Conservation (phyloP, 106 monocot genomes). For the Acorus gramineus region DNA sequence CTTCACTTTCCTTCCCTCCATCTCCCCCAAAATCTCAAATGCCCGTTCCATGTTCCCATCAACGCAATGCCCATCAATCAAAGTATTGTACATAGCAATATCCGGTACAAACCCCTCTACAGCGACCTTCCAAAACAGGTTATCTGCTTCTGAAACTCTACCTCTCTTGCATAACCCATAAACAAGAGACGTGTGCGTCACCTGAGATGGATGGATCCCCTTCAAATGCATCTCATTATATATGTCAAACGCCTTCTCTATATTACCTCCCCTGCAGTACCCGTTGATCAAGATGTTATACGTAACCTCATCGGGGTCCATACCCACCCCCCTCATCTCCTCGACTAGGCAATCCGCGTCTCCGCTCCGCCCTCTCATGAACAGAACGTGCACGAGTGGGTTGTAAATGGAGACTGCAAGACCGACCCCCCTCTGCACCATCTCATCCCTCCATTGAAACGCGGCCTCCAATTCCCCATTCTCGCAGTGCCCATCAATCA, state of each 20-base stretch:
- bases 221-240: too few relatives aligned
- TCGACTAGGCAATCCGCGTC: too few relatives aligned
- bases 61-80: conserved; percentile 69
- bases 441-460: conserved; percentile 52
- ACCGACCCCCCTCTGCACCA: conserved; percentile 31
- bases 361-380: too few relatives aligned
- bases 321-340: too few relatives aligned
- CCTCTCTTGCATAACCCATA: conserved; percentile 48
- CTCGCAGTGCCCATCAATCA: conserved; percentile 74
- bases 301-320: too few relatives aligned
- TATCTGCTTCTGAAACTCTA: conserved; percentile 48
- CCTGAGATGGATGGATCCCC: conserved; percentile 23
- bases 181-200: conserved; percentile 74
- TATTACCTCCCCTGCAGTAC: too few relatives aligned
- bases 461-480: conserved; percentile 53
- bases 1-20: conserved; percentile 45
- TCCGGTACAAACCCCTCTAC: conserved; percentile 41
- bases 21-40: conserved; percentile 49
- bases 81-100: conserved; percentile 70
- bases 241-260: too few relatives aligned
- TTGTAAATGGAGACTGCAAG: too few relatives aligned
- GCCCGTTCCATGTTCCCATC: conserved; percentile 48
- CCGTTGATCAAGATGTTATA: too few relatives aligned
- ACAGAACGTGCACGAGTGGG: too few relatives aligned
- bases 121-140: conserved; percentile 33